A percentile compares a stretch with the other conserved stretches of the same genome.
These are phyloP conservation scores for Ambrosiella beaveri DNA, from an alignment of 2,329 filamentous ascomycete species.

Conservation along the genomic window DNA sequence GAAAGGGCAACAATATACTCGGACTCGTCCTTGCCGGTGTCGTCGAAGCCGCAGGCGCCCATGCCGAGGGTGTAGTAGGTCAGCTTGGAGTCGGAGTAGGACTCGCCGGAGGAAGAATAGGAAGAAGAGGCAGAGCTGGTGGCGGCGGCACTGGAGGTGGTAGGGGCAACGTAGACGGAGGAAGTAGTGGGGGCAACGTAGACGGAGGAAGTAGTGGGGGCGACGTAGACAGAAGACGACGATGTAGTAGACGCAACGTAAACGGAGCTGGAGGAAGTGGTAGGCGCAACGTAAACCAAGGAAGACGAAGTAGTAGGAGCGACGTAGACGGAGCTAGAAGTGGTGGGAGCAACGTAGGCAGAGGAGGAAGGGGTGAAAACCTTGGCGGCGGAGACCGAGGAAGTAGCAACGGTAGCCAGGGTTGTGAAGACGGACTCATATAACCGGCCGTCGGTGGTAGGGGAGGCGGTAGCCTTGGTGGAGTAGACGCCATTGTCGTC, in stretches of 20 bases:
- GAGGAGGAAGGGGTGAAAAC: conserved; percentile 16
- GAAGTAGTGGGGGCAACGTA: not conserved
- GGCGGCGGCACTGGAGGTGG: conserved; percentile 15
- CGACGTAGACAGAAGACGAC: not conserved
- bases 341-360: conserved; percentile 14
- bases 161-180: conserved; percentile 12
- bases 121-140: conserved; percentile 4
- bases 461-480: conserved; percentile 11
- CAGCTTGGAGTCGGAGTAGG: conserved; percentile 42
- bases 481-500: conserved; percentile 12
- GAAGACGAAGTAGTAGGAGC: conserved; percentile 14
- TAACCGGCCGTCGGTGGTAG: conserved; percentile 19
- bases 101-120: conserved; percentile 16
- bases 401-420: conserved; percentile 9
- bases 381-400: conserved; percentile 15
- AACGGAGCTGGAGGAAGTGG: conserved; percentile 13
- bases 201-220: not conserved
- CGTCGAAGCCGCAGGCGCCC: conserved; percentile 50
- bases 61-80: conserved; percentile 59
- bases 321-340: conserved; percentile 13
- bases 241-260: conserved; percentile 1
- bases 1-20: conserved; percentile 55
- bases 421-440: conserved; percentile 17
- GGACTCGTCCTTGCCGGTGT: conserved; percentile 34
- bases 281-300: conserved; percentile 17